Base-by-base conservation (phyloP, 768 basidiomycete genomes). In the Gymnopilus junonius region DNA sequence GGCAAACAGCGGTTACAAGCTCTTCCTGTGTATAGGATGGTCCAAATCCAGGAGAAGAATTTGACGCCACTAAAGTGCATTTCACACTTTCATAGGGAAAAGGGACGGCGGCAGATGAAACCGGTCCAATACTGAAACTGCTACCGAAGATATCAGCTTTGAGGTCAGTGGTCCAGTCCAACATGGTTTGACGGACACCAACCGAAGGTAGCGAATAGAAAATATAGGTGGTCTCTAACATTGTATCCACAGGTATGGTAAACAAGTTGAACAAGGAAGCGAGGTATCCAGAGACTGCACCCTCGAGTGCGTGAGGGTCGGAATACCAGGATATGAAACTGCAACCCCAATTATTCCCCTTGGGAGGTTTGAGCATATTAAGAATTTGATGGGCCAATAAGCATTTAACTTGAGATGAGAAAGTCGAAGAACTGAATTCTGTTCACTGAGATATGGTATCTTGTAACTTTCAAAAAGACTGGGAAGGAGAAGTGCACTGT, bases 1-100 rank as follows among this genome's bases (percentile, higher is more conserved):
- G 73, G 55, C 74, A 76, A 15, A 73, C 69, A n/a, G 68, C 71
- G 12, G 75, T 74, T 21, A 75, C 57, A 12, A 76, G 65, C 45
- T 76, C 76, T 59, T 77, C 75, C 62, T 77, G 77, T 8, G 76
- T 77, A 57, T 71, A 73, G 17, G 75, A 69, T 37, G 73, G 39
- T 27, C 76, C 74, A 56, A 76, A 79, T 17, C 76, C 75, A 7
- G 74, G 75, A 4, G 58, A 73, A 40, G 70, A 70, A 61, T 74
- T 75, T 7, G 75, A 76, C 32, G 75, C 70, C 20, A 77, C 62
- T 11, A 77, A 62, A 37, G 68, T 72, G 43, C 71, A 73, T 35
- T 61, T 58, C 23, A 71, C 60, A 10, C 55, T 55, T 8, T 59
- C 57, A 37, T 75, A 71, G 27, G 73, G 74, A 62, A 76, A 78